Conservation (phyloP, 2,329 filamentous ascomycete genomes). For the Colletotrichum echinochloae region DNA sequence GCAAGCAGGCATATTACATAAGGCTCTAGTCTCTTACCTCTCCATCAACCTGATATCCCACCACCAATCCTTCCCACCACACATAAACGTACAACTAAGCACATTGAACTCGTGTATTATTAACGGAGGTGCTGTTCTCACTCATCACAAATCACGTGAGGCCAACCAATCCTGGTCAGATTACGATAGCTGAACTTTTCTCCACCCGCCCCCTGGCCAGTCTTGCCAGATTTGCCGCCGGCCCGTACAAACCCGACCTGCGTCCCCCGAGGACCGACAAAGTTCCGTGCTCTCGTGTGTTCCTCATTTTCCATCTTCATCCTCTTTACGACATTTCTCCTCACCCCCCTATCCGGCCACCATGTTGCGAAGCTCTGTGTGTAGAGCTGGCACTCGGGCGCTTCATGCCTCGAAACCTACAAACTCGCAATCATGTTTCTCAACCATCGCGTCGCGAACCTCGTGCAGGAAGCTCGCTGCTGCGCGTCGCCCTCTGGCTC, state of each 20-base stretch:
- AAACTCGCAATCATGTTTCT: slow-evolving; percentile 55
- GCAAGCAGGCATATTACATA: too few species aligned
- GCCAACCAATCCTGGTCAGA: slow-evolving; percentile 17
- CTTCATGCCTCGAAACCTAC: slow-evolving; percentile 64
- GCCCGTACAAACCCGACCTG: slow-evolving; percentile 36
- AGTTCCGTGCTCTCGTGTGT: slow-evolving; percentile 17
- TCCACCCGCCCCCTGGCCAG: slow-evolving; percentile 23
- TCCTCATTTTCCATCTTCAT: slow-evolving; percentile 26
- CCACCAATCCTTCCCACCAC: too few species aligned
- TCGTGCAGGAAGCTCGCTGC: slow-evolving; percentile 59
- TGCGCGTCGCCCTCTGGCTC: slow-evolving; percentile 62
- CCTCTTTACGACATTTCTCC: slow-evolving; percentile 5
- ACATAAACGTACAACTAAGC: too few species aligned
- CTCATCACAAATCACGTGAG: not conserved
- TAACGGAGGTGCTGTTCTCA: too few species aligned
- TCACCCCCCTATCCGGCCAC: slow-evolving; percentile 44
- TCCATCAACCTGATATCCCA: too few species aligned
- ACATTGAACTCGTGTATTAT: too few species aligned
- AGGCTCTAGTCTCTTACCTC: too few species aligned
- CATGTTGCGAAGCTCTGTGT: slow-evolving; percentile 80
- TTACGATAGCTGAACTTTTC: slow-evolving; percentile 31
- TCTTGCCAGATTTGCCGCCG: slow-evolving; percentile 30
- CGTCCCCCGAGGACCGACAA: slow-evolving; percentile 37
- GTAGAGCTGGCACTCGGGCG: slow-evolving; percentile 74
- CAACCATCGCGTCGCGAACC: slow-evolving; percentile 54